Evolutionary conservation across 129 eudicot genomes (phyloP), one percentile per base, ranked within the genome.

Genomic region (Mikania micrantha): DNA sequence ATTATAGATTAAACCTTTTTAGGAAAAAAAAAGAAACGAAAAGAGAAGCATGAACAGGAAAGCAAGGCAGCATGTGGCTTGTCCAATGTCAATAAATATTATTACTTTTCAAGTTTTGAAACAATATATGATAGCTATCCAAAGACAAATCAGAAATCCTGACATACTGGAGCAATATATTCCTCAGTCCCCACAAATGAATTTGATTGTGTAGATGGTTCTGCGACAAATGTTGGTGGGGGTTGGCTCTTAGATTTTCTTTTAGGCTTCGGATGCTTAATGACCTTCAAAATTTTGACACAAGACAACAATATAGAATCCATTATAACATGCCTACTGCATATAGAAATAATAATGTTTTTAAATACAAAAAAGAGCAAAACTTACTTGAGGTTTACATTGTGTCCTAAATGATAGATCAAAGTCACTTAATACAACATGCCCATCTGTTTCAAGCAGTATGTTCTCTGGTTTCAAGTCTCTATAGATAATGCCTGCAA

Each of bases 121-220:
- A 13, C 7, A 25, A 15, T 35, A 68, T 7, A 32, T 7, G 24
- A 6, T 42, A 64, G 3, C 20, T n/a, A 66, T 17, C 31, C 22
- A 68, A 68, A 27, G 41, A 28, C 61, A 31, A 66, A 36, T 5
- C 42, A 11, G 10, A 39, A 35, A 47, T 19, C 15, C 2, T 9
- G 1, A 32, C 90, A 47, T 88, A 93, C 99, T 71, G 99, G 99
- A 71, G 99, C 96, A 79, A 93, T 93, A 73, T 93, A 93, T 80
- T 89, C 96, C 81, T 93, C 99, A 32, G 99, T 93, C 61, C 99
- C 99, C 61, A 93, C 99, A 79, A 93, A 93, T 29, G 99, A 93
- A 80, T 93, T 93, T 49, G 99, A 93, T 60, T 93, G 99, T 31
- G 92, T 80, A 58, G 59, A 66, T 25, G 99, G 99, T 71, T 85